These are phyloP conservation scores for Rhodotorula taiwanensis DNA, from an alignment of 768 basidiomycete species.

Conservation along the genomic window DNA sequence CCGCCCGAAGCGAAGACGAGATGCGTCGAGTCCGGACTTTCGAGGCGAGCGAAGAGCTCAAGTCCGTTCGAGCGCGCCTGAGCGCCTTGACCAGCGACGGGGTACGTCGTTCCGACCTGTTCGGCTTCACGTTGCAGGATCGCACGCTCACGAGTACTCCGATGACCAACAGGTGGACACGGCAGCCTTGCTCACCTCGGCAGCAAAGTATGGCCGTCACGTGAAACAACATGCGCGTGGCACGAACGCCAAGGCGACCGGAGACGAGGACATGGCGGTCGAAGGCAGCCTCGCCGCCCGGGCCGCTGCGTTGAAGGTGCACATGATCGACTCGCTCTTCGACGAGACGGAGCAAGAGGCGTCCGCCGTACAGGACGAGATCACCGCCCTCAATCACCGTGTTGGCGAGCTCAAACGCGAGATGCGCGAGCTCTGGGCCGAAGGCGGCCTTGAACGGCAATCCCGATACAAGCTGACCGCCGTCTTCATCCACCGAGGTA, in stretches of 20 bases:
- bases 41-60: conserved; percentile 61
- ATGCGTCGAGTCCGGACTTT: conserved; percentile 67
- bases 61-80: conserved; percentile 56
- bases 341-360: conserved; percentile 42
- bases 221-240: no score
- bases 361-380: conserved; percentile 57
- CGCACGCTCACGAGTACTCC: no score
- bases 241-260: no score
- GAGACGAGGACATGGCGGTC: no score
- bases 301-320: not conserved
- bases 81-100: conserved; percentile 16
- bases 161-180: no score
- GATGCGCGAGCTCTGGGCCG: conserved; percentile 68
- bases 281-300: no score
- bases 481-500: conserved; percentile 86
- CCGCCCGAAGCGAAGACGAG: conserved; percentile 56
- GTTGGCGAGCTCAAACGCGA: conserved; percentile 51
- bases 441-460: conserved; percentile 53
- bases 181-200: no score
- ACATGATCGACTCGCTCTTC: not conserved
- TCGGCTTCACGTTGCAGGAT: no score
- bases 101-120: conserved; percentile 2
- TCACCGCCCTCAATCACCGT: conserved; percentile 49
- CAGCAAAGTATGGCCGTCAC: no score
- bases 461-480: conserved; percentile 76